Conservation (phyloP, 129 eudicot genomes). For the Chrysanthemum makinoi region DNA sequence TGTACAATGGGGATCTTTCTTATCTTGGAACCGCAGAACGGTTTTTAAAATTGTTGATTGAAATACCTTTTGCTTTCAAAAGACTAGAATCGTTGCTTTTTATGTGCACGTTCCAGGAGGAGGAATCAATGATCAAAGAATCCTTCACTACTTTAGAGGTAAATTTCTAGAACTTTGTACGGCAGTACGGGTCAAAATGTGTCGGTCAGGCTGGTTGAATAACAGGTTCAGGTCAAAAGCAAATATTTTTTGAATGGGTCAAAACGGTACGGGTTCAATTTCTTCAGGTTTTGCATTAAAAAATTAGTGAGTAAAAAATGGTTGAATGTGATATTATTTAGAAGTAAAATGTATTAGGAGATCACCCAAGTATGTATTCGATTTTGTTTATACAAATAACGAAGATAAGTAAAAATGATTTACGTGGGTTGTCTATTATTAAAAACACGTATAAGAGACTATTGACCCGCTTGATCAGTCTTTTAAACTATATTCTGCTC, state of each 20-base stretch:
- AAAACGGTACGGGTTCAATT: neutral
- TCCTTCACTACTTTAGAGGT: conserved; percentile 83
- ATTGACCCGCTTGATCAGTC: neutral
- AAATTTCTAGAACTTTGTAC: conserved; percentile 10
- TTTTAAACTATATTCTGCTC: too few relatives aligned
- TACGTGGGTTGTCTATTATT: neutral
- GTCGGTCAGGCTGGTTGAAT: too few relatives aligned
- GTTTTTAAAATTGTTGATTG: conserved; percentile 72
- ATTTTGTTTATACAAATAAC: too few relatives aligned
- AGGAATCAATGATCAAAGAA: conserved; percentile 54
- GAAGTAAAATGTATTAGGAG: too few relatives aligned
- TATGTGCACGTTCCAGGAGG: conserved; percentile 92
- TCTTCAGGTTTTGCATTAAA: neutral
- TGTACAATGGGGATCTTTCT: conserved; percentile 72
- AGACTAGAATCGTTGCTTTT: conserved; percentile 78
- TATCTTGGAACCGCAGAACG: conserved; percentile 94
- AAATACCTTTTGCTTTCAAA: conserved; percentile 87
- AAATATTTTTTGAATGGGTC: neutral
- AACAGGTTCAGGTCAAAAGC: too few relatives aligned
- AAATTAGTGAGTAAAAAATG: neutral
- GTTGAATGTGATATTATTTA: neutral
- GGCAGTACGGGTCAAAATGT: too few relatives aligned
- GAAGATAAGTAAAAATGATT: neutral
- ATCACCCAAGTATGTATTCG: too few relatives aligned
- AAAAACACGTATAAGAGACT: neutral